Base-by-base conservation (phyloP, 805 yeast species). In the Barnettozyma salicaria region DNA sequence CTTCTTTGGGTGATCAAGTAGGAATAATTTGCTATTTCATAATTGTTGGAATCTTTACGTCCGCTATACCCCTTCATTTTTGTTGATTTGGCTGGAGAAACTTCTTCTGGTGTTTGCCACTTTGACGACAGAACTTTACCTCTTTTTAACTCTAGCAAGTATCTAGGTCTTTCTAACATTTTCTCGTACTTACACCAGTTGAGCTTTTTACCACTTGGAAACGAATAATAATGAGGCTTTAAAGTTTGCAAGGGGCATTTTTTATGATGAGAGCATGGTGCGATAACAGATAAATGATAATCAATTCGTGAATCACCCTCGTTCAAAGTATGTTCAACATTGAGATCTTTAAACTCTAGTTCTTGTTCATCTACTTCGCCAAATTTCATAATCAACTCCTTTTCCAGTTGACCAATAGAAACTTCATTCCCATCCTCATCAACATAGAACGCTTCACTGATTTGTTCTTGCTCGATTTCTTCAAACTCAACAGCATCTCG, bases 181-280 rank as follows among this genome's bases (percentile, higher is more conserved):
- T 83, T 80, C 36, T 72, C 73, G 55, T 78, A 88, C 32, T 81
- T 74, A 55, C 97, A 87, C 68, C 88, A 86, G 38, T 72, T 73
- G 35, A 83, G 64, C 40, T 76, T 69, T 44, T 70, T 71, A 29
- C 85, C 86, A 18, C 71, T 58, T 26, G 74, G 67, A 23, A 68
- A 66, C 12, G 65, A 61, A 53, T 79, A 84, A 50, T 70, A 76
- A 24, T 73, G 74, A 2, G 94, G 85, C 34, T 81, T 81, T 11
- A 81, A 79, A 22, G 77, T 68, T 58, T 89, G 97, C 37, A 90
- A 62, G 0, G 97, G 97, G 52, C 97, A 89, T 46, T 67, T 71
- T 10, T 79, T 74, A 50, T 87, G 96, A 56, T 92, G 97, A 1
- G 90, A 61, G 54, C 97, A 92, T 4, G 98, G 98, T 0, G 96